Percentiles rank a stretch among this genome's conserved stretches.
Conservation (phyloP, 2,329 filamentous ascomycete genomes). For the Pyrenophora tritici-repentis region DNA sequence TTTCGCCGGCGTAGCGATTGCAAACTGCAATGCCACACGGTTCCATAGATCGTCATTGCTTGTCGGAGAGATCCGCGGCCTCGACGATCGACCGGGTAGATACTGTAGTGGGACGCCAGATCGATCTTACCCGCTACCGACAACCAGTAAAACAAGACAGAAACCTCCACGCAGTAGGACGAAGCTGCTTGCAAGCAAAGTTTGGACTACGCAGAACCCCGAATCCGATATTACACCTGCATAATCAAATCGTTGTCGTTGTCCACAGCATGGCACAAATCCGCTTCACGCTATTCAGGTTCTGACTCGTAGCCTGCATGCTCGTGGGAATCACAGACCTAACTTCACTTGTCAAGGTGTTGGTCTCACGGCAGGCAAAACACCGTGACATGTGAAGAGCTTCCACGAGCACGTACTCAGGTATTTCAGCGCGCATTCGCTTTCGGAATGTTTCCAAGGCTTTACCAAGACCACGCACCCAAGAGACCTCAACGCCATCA, state of each 20-base stretch:
- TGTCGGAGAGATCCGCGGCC: not conserved
- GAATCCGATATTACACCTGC: not conserved
- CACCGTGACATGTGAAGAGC: too few relatives aligned
- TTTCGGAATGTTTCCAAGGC: too few relatives aligned
- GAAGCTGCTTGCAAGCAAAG: not conserved
- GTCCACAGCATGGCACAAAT: too few relatives aligned
- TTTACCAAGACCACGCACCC: too few relatives aligned
- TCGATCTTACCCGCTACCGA: conserved; percentile 4
- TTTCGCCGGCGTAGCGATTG: conserved; percentile 1
- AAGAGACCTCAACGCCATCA: too few relatives aligned
- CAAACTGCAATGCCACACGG: not conserved
- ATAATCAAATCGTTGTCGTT: not conserved
- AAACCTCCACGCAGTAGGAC: not conserved
- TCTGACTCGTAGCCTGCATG: too few relatives aligned
- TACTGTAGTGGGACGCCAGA: not conserved
- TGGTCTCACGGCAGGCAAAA: too few relatives aligned
- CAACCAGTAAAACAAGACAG: not conserved
- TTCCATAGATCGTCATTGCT: not conserved
- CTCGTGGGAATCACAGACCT: too few relatives aligned
- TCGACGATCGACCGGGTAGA: conserved; percentile 5
- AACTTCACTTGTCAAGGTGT: too few relatives aligned
- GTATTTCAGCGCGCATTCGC: too few relatives aligned
- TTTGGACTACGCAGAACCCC: not conserved
- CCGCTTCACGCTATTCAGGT: too few relatives aligned
- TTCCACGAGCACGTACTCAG: too few relatives aligned